Percentiles rank a stretch among this genome's conserved stretches.
phyloP scores from a whole-genome alignment of 1,284 basidiomycete genomes.

The Rhodotorula sp. region DNA sequence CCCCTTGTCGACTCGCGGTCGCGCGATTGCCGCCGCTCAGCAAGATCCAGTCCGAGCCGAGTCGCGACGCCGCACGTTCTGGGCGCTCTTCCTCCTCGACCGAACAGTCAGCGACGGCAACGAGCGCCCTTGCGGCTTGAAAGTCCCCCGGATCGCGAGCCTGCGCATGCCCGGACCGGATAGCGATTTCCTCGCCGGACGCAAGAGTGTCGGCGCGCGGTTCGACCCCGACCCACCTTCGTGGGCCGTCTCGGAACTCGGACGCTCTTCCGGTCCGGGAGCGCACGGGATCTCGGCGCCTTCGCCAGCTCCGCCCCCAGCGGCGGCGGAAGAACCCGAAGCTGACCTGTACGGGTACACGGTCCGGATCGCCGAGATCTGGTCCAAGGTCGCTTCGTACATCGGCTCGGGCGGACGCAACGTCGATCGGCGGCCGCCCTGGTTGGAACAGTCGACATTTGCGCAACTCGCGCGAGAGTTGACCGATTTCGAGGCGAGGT shows the following conservation, averaged over 20 bases:
- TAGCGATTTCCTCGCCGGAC: slow-evolving; percentile 30
- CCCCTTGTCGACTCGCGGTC: slow-evolving; percentile 1
- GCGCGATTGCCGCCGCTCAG: background rate
- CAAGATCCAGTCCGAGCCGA: slow-evolving; percentile 29
- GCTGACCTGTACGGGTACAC: slow-evolving; percentile 36
- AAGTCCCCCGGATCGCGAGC: slow-evolving; percentile 25
- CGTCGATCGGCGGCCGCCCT: slow-evolving; percentile 39
- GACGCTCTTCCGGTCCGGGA: background rate
- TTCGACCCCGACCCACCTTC: slow-evolving; percentile 33
- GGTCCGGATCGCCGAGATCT: slow-evolving; percentile 40
- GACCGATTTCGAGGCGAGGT: slow-evolving; percentile 24
- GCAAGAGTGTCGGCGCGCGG: slow-evolving; percentile 27
- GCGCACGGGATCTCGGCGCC: slow-evolving; percentile 7
- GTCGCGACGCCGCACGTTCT: slow-evolving; percentile 38
- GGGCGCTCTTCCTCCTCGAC: slow-evolving; percentile 41
- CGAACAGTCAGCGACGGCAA: slow-evolving; percentile 41
- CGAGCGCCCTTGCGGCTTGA: slow-evolving; percentile 39
- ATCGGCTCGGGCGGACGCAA: slow-evolving; percentile 39
- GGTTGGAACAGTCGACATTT: slow-evolving; percentile 40
- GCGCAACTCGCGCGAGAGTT: slow-evolving; percentile 29
- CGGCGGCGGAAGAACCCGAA: slow-evolving; percentile 21
- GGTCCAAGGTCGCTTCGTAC: slow-evolving; percentile 38
- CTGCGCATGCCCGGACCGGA: slow-evolving; percentile 40
- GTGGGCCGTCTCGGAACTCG: slow-evolving; percentile 26
- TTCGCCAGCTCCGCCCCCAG: background rate